These are phyloP conservation scores for Fistulinella prunicolor DNA, from an alignment of 768 basidiomycete species.

Conservation along the genomic window DNA sequence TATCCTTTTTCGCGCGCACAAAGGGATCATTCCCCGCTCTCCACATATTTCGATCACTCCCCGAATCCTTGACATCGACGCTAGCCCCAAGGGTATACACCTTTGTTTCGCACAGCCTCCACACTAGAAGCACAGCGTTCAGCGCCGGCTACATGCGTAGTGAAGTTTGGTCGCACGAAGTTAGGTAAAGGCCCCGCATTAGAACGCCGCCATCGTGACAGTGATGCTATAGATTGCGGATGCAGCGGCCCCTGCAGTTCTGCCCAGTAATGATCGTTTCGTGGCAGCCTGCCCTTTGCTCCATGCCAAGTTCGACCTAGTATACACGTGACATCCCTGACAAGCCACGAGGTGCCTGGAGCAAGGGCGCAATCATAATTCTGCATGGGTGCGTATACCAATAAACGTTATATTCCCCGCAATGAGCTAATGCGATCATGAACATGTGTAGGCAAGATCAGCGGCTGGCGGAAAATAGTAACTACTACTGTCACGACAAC, in stretches of 20 bases:
- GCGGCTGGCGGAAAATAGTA: neutral
- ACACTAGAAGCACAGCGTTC: neutral
- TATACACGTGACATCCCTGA: slow-evolving; percentile 9
- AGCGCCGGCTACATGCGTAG: no score
- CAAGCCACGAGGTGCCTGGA: slow-evolving; percentile 7
- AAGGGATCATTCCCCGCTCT: neutral
- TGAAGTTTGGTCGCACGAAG: neutral
- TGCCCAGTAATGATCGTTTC: neutral
- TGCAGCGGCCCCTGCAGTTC: neutral
- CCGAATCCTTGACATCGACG: slow-evolving; percentile 1
- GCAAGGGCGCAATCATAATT: slow-evolving; percentile 13
- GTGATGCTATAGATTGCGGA: neutral
- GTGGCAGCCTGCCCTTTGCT: neutral
- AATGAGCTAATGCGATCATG: slow-evolving; percentile 19
- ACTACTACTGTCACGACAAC: neutral
- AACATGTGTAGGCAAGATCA: slow-evolving; percentile 17
- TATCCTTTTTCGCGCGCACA: no score
- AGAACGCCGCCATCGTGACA: neutral
- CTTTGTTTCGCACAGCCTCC: slow-evolving; percentile 5
- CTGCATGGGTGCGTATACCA: slow-evolving; percentile 13
- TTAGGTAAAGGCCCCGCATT: neutral
- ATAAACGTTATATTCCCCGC: slow-evolving; percentile 24
- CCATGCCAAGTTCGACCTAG: neutral
- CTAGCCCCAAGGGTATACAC: neutral
- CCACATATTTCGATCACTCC: neutral